These are phyloP conservation scores for Rhizopogon sp. DNA, from an alignment of 768 basidiomycete genomes.

Conservation along the genomic window DNA sequence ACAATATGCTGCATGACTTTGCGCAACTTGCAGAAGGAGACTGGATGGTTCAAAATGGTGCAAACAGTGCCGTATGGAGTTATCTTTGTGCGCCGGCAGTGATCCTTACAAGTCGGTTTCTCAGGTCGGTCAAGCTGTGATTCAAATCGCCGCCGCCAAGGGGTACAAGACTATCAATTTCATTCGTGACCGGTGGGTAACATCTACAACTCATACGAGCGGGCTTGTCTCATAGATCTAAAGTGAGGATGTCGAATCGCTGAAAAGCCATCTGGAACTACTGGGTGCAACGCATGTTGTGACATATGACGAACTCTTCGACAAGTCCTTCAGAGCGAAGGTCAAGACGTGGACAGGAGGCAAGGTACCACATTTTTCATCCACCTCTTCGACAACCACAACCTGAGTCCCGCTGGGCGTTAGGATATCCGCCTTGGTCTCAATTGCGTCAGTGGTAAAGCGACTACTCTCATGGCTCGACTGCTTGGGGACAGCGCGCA, in stretches of 20 bases:
- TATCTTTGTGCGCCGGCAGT: not conserved
- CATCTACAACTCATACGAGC: not conserved
- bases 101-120: conserved; percentile 3
- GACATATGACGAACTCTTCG: conserved; percentile 69
- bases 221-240: not conserved
- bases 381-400: conserved; percentile 6
- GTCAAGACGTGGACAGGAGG: conserved; percentile 62
- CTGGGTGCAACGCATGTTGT: conserved; percentile 76
- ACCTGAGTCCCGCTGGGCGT: not conserved
- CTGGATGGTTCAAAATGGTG: conserved; percentile 84
- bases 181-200: conserved; percentile 60
- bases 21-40: conserved; percentile 59
- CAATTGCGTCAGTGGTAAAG: conserved; percentile 61
- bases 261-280: conserved; percentile 45
- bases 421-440: conserved; percentile 43
- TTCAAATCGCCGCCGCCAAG: conserved; percentile 73
- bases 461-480: conserved; percentile 65
- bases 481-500: conserved; percentile 64
- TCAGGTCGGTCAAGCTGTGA: conserved; percentile 80
- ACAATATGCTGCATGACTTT: conserved; percentile 76
- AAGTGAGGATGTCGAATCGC: conserved; percentile 48
- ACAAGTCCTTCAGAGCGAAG: conserved; percentile 47
- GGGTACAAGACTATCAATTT: conserved; percentile 80
- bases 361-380: conserved; percentile 36
- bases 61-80: conserved; percentile 69